Evolutionary conservation across 257 asterid genomes (phyloP).

Genomic region (Solanum okadae): DNA sequence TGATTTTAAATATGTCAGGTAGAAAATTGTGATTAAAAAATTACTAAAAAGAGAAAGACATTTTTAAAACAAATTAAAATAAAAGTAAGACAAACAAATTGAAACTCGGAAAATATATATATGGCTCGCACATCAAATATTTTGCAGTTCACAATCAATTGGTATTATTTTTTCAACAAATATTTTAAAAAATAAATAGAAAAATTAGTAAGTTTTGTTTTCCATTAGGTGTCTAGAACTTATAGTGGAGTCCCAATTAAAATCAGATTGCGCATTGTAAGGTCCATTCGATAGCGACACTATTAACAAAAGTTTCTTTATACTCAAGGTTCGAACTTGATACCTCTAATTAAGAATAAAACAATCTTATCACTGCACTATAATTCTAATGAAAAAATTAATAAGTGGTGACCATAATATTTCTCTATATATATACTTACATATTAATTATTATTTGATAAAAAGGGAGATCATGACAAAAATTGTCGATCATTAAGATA

Average conservation of each 20-base stretch:
- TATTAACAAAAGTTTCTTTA: rapidly evolving
- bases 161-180: background rate
- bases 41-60: too few species aligned
- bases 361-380: too few species aligned
- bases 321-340: too few species aligned
- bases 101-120: background rate
- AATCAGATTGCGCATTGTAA: too few species aligned
- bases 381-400: background rate
- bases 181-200: background rate
- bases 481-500: background rate
- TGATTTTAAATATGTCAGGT: too few species aligned
- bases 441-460: background rate
- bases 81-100: too few species aligned
- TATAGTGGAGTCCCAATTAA: background rate
- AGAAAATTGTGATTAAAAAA: too few species aligned
- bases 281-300: background rate
- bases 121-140: background rate
- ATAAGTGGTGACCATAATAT: background rate
- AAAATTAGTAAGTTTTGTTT: background rate
- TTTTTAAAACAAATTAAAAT: too few species aligned
- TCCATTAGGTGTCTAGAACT: background rate
- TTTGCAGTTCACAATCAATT: background rate
- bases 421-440: background rate
- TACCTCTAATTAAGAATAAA: too few species aligned
- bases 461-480: background rate